A percentile compares a stretch with the other conserved stretches of the same genome.
Evolutionary conservation across 2,329 filamentous ascomycete genomes (phyloP).

Genomic region (Huntiella moniliformis): DNA sequence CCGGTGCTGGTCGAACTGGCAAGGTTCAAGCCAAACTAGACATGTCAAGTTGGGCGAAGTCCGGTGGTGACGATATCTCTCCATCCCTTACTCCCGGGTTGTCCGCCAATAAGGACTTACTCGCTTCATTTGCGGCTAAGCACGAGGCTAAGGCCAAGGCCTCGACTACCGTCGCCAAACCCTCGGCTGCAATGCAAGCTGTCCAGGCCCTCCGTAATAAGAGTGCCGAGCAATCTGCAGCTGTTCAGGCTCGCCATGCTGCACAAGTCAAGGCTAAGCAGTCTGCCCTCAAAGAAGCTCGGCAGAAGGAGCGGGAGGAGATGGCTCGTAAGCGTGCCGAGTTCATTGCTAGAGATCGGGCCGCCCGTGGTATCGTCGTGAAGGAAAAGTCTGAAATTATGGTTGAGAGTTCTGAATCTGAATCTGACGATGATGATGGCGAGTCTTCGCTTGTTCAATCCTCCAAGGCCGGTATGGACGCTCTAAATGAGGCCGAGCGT

Average conservation of each 20-base stretch:
- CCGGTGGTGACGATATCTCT: slow-evolving; percentile 30
- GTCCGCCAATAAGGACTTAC: slow-evolving; percentile 25
- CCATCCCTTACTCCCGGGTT: slow-evolving; percentile 27
- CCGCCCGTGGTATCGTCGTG: slow-evolving; percentile 20
- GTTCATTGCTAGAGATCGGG: slow-evolving; percentile 48
- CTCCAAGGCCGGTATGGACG: slow-evolving; percentile 28
- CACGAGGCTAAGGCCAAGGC: slow-evolving; percentile 17
- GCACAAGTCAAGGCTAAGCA: slow-evolving; percentile 14
- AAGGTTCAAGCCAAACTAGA: slow-evolving; percentile 44
- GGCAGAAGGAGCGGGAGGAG: slow-evolving; percentile 56
- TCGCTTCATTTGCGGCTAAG: slow-evolving; percentile 28
- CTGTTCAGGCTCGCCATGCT: slow-evolving; percentile 14
- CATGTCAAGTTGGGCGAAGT: slow-evolving; percentile 34
- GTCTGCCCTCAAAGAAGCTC: slow-evolving; percentile 43
- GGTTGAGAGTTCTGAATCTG: slow-evolving; percentile 67
- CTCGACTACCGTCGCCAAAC: neutral
- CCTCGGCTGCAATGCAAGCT: slow-evolving; percentile 10
- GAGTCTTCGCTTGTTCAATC: slow-evolving; percentile 29
- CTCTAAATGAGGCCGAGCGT: slow-evolving; percentile 28
- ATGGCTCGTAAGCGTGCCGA: slow-evolving; percentile 54
- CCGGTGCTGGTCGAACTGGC: slow-evolving; percentile 11
- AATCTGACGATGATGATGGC: slow-evolving; percentile 28
- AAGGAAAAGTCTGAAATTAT: slow-evolving; percentile 47
- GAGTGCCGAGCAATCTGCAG: slow-evolving; percentile 9
- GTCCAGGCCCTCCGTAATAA: slow-evolving; percentile 9